phyloP scores from a whole-genome alignment of 192 early-diverging fungal genomes.

The Chytriomyces confervae region DNA sequence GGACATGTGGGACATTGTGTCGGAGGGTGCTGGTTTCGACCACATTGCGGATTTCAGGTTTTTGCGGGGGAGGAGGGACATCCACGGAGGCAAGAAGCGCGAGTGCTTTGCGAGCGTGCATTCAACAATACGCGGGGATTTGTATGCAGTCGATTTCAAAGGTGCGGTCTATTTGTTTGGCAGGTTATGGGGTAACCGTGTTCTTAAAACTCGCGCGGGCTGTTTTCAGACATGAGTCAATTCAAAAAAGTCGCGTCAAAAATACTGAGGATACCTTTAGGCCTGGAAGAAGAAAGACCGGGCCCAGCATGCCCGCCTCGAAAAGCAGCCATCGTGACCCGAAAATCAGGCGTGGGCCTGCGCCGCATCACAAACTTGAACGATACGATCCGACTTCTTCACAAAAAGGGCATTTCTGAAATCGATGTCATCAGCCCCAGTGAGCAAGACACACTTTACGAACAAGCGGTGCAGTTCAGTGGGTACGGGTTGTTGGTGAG shows the following conservation, averaged over 20 bases:
- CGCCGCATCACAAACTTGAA: neutral
- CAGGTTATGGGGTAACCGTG: no score
- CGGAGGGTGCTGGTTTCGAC: neutral
- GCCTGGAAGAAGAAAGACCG: neutral
- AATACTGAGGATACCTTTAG: neutral
- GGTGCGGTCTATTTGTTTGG: neutral
- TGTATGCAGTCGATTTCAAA: conserved; percentile 2
- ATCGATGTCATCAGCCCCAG: conserved; percentile 4
- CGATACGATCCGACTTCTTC: neutral
- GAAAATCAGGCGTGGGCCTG: conserved; percentile 8
- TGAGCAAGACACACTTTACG: neutral
- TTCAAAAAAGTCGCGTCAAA: conserved; percentile 1
- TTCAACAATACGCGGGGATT: conserved; percentile 16
- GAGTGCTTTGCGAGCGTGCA: conserved; percentile 9
- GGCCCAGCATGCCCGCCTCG: neutral
- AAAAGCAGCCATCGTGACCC: neutral
- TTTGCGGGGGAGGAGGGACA: neutral
- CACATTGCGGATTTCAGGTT: conserved; percentile 11
- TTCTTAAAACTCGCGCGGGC: neutral
- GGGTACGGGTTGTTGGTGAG: neutral
- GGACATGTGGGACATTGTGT: conserved; percentile 17
- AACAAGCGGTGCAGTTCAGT: neutral
- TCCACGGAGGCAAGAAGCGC: neutral
- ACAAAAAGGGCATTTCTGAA: neutral
- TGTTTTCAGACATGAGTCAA: neutral